Percentiles rank a stretch among this genome's conserved stretches.
Evolutionary conservation across 129 eudicot species (phyloP).

Genomic region (Kitagawia praeruptora): DNA sequence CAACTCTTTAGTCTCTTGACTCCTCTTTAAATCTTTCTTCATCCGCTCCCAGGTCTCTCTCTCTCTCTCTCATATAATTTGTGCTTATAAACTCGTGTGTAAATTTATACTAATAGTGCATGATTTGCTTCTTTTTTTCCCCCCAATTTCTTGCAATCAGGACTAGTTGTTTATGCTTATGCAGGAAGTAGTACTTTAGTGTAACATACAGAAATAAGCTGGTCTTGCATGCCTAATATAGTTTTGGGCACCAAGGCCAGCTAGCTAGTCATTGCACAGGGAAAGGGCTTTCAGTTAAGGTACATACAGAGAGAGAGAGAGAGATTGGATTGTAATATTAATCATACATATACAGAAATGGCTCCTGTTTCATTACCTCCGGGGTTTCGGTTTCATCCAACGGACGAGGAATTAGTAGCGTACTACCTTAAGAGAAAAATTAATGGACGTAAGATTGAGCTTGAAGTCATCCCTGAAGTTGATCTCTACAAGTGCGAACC

Average conservation of each 20-base stretch:
- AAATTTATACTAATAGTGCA: background rate
- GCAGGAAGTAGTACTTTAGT: background rate
- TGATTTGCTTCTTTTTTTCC: too few species aligned
- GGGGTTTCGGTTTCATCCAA: conserved; percentile 90
- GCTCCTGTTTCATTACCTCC: conserved; percentile 98
- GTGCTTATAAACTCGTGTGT: background rate
- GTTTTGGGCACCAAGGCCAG: conserved; percentile 1
- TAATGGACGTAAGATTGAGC: conserved; percentile 76
- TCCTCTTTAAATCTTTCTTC: conserved; percentile 15
- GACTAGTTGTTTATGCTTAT: conserved; percentile 6
- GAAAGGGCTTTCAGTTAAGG: too few species aligned
- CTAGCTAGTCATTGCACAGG: background rate
- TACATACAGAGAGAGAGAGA: background rate
- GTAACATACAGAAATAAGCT: background rate
- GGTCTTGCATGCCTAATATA: background rate
- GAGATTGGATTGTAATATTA: background rate
- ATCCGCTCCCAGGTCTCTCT: conserved; percentile 10
- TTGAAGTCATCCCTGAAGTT: conserved; percentile 91
- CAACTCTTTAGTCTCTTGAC: background rate
- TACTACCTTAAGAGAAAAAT: conserved; percentile 88
- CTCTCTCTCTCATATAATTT: conserved; percentile 11
- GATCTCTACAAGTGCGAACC: conserved; percentile 99
- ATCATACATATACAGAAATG: conserved; percentile 20
- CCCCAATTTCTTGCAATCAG: background rate
- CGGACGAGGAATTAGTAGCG: conserved; percentile 87